phyloP scores from a whole-genome alignment of 2,329 filamentous ascomycete species.

The Endocalyx cinctus region DNA sequence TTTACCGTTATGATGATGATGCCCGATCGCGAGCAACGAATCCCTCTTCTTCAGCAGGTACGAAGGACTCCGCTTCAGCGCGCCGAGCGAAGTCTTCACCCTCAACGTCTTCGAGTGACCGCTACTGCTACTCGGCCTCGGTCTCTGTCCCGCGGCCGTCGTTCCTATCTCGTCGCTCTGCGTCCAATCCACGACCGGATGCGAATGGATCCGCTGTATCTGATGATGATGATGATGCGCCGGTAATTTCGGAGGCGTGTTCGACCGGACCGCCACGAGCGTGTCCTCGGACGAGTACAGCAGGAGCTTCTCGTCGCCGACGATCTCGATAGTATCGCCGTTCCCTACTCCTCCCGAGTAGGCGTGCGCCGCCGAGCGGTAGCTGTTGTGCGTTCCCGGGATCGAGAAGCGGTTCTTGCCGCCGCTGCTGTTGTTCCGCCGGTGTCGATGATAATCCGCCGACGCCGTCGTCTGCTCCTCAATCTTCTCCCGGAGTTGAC shows the following conservation, averaged over 20 bases:
- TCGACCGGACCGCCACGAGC: constrained; percentile 13
- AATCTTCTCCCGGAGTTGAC: constrained; percentile 31
- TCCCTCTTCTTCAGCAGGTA: constrained; percentile 6
- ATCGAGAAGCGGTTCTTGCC: background rate
- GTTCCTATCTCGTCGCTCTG: constrained; percentile 47
- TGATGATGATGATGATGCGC: background rate
- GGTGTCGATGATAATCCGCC: too few species aligned
- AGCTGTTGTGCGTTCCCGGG: too few species aligned
- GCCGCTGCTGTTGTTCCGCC: constrained; percentile 1
- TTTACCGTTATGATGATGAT: too few species aligned
- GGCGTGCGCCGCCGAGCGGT: too few species aligned
- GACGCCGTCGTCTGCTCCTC: constrained; percentile 38
- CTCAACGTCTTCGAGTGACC: constrained; percentile 27
- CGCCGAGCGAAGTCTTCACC: constrained; percentile 47
- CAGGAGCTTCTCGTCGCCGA: constrained; percentile 8
- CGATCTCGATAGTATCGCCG: background rate
- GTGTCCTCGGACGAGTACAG: constrained; percentile 23
- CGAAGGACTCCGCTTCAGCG: constrained; percentile 39
- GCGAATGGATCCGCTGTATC: background rate
- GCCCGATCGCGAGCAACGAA: too few species aligned
- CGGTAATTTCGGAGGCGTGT: background rate
- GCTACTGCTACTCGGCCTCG: constrained; percentile 5
- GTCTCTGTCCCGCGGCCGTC: constrained; percentile 9
- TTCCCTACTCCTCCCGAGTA: too few species aligned
- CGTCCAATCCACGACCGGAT: constrained; percentile 48